Evolutionary conservation across 2,329 filamentous ascomycete genomes (phyloP), one percentile per base, ranked within the genome.

Genomic region (Byssothecium circinans): DNA sequence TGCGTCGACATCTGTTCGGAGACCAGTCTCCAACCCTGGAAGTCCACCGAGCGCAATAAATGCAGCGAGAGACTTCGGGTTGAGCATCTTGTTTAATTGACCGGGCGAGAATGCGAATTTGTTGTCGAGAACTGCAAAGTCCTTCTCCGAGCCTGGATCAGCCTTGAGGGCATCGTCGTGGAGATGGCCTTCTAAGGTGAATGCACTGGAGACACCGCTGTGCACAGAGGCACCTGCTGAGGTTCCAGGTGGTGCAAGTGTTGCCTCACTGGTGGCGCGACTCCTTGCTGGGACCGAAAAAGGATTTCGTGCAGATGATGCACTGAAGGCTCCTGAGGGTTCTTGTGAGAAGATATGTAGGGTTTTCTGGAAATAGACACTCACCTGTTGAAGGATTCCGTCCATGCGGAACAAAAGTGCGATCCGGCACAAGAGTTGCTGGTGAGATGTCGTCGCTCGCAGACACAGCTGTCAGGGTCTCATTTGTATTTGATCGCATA

Each of bases 61-160:
- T 8, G 76, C 78, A 5, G 70, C 50, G 7, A 78, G 65, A 19
- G 67, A 76, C 49, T 77, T 76, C 17, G 75, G 71, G 15, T 73
- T 75, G 36, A 79, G 60, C 41, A 82, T 72, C 48, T 77, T 78
- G 57, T 78, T 76, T 6, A 82, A 64, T 45, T 81, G 78, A 6
- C 74, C 72, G 1, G 78, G 76, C 0, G 76, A 75, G 49, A 81
- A 81, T 15, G 77, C 79, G 51, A 82, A 82, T 23, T 68, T 72
- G 59, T 76, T 78, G 60, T 70, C 52, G 43, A 56, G 41, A 8
- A 65, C 57, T 6, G 52, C 43, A 40, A 68, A 68, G n/a, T 55
- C 51, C 3, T 52, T 34, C 43, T 65, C 61, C 3, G 45, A 48
- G 5, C 58, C 58, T 1, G 54, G 57, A 25, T 63, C 58, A 5